These are phyloP conservation scores for Oldenlandia corymbosa DNA, from an alignment of 257 asterid species.

Conservation along the genomic window DNA sequence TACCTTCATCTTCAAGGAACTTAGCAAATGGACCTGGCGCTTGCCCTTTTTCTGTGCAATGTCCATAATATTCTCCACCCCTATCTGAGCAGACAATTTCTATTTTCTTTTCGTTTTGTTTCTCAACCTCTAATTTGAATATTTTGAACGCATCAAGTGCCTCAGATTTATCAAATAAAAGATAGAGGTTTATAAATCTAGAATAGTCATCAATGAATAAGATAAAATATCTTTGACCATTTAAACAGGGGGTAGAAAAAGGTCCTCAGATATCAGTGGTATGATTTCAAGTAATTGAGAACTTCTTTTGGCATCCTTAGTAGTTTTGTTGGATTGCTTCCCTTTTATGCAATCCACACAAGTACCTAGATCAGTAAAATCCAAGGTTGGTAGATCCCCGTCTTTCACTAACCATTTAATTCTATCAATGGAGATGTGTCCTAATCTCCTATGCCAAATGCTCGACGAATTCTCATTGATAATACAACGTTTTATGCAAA, in stretches of 20 bases:
- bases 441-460: too few relatives aligned
- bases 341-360: conserved; percentile 9
- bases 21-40: background rate
- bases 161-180: conserved; percentile 1
- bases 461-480: too few relatives aligned
- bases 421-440: background rate
- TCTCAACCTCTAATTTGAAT: background rate
- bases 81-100: background rate
- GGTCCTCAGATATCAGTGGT: background rate
- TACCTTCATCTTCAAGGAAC: background rate
- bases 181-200: background rate
- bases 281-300: background rate
- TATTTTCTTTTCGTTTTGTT: background rate
- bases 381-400: background rate
- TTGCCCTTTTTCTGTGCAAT: background rate
- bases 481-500: too few relatives aligned
- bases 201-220: background rate
- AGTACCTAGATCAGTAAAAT: background rate
- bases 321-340: background rate
- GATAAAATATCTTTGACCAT: background rate
- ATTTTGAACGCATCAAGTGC: background rate
- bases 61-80: background rate
- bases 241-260: background rate
- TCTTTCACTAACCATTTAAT: background rate
- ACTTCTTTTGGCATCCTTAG: background rate